Conservation (phyloP, 2,329 filamentous ascomycete genomes). For the Aspergillus terreus region DNA sequence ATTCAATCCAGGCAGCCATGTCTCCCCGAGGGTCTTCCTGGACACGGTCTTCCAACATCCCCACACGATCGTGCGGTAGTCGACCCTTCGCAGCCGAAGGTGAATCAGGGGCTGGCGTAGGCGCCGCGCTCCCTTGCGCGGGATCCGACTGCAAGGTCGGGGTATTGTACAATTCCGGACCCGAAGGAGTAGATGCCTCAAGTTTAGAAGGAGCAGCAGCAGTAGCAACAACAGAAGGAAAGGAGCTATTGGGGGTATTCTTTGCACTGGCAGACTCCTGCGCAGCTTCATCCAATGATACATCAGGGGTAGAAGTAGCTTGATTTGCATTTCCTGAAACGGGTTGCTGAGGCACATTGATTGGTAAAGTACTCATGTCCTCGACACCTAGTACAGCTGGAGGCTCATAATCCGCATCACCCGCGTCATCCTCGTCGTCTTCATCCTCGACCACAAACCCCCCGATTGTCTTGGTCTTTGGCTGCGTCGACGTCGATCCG, state of each 20-base stretch:
- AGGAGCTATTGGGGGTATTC: slow-evolving; percentile 51
- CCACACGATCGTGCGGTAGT: slow-evolving; percentile 68
- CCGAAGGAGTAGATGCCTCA: slow-evolving; percentile 34
- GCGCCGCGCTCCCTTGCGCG: slow-evolving; percentile 35
- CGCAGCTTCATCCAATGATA: slow-evolving; percentile 57
- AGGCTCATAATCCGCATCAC: slow-evolving; percentile 52
- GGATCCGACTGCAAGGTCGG: slow-evolving; percentile 27
- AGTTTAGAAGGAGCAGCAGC: slow-evolving; percentile 44
- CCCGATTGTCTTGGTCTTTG: slow-evolving; percentile 53
- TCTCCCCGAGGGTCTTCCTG: slow-evolving; percentile 90
- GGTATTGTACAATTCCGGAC: slow-evolving; percentile 35
- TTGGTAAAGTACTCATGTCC: slow-evolving; percentile 46
- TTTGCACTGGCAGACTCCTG: slow-evolving; percentile 46
- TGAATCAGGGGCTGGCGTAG: slow-evolving; percentile 41
- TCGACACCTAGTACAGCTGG: slow-evolving; percentile 48
- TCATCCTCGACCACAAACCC: slow-evolving; percentile 63
- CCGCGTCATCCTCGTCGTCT: slow-evolving; percentile 54
- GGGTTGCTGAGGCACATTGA: slow-evolving; percentile 51
- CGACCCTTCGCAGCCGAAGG: slow-evolving; percentile 49
- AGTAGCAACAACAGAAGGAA: slow-evolving; percentile 47
- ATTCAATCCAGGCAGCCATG: slow-evolving; percentile 81
- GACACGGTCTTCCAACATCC: slow-evolving; percentile 83
- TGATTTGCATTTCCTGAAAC: slow-evolving; percentile 55
- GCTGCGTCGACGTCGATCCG: slow-evolving; percentile 33
- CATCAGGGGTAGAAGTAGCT: slow-evolving; percentile 55